Base-by-base conservation (phyloP, 371 early-diverging fungal species). In the Massospora cicadina region DNA sequence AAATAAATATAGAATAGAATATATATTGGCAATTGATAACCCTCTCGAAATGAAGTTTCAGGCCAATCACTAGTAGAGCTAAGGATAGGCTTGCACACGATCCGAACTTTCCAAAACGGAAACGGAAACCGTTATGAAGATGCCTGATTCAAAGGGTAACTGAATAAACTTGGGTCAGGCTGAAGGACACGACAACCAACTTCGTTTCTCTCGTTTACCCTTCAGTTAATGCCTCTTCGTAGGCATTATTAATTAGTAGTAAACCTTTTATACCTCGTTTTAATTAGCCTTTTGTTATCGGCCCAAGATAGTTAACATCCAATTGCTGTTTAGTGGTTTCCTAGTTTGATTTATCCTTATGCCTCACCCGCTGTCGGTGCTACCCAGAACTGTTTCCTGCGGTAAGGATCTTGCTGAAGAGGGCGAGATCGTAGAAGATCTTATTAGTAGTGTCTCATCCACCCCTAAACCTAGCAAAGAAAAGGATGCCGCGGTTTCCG, bases 341-440 rank as follows among this genome's bases (percentile, higher is more conserved):
- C 43, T 10, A 43, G 17, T 43, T 43, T 43, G 43, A 43, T 43
- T 43, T 43, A 10, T 43, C 43, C 43, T 10, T 43, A 43, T 43
- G 43, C 43, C 43, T 43, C 43, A 10, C 10, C 43, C 43, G 10
- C 43, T 43, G 43, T 5, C 43, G 5, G 43, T 43, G 43, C 43
- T 43, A 10, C 17, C 43, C 10, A 43, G 43, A 43, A 43, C 60
- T 59, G 31, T 29, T 30, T 59, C 60, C 2, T 7, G 60, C 29
- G 12, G 10, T 29, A 59, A 59, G 31, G 12, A 59, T 59, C 31
- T 59, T 29, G 29, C 60, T 25, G 60, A 59, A 59, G 60, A 59
- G 26, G 60, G 60, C 10, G 60, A 59, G 29, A 59, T 59, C 31
- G 26, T 25, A 29, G 60, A 59, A 59, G 31, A 59, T 59, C 1